phyloP scores from a whole-genome alignment of 2,329 filamentous ascomycete species.

The Neonectria punicea region DNA sequence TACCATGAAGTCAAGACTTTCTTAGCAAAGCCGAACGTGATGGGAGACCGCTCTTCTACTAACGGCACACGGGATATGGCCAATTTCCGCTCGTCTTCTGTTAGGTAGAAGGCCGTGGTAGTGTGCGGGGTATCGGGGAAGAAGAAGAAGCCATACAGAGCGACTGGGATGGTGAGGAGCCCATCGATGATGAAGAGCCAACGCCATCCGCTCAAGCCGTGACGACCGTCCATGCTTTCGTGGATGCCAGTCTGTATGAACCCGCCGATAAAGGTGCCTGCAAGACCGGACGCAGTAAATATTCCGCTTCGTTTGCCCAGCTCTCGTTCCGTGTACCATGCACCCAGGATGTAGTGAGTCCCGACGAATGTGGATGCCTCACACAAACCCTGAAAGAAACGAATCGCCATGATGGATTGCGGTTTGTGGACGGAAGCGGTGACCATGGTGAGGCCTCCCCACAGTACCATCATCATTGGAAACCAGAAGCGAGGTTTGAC shows the following conservation, averaged over 20 bases:
- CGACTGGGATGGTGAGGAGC: slow-evolving; percentile 53
- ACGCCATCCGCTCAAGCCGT: slow-evolving; percentile 71
- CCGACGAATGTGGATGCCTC: slow-evolving; percentile 55
- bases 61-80: slow-evolving; percentile 55
- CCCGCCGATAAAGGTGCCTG: slow-evolving; percentile 63
- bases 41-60: slow-evolving; percentile 53
- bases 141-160: slow-evolving; percentile 48
- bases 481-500: slow-evolving; percentile 72
- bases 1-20: slow-evolving; percentile 69
- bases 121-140: slow-evolving; percentile 58
- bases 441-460: slow-evolving; percentile 72
- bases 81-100: slow-evolving; percentile 56
- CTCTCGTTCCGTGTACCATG: slow-evolving; percentile 70
- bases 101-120: slow-evolving; percentile 55
- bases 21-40: slow-evolving; percentile 62
- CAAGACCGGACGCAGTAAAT: slow-evolving; percentile 69
- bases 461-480: slow-evolving; percentile 70
- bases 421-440: slow-evolving; percentile 53
- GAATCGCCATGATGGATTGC: slow-evolving; percentile 51
- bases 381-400: slow-evolving; percentile 52
- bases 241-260: slow-evolving; percentile 73
- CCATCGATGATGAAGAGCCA: slow-evolving; percentile 80
- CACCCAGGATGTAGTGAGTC: slow-evolving; percentile 56
- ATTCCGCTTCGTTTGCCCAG: slow-evolving; percentile 72
- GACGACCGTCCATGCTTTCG: slow-evolving; percentile 50